phyloP scores from a whole-genome alignment of 306 rosid species.

The Quercus dentata region DNA sequence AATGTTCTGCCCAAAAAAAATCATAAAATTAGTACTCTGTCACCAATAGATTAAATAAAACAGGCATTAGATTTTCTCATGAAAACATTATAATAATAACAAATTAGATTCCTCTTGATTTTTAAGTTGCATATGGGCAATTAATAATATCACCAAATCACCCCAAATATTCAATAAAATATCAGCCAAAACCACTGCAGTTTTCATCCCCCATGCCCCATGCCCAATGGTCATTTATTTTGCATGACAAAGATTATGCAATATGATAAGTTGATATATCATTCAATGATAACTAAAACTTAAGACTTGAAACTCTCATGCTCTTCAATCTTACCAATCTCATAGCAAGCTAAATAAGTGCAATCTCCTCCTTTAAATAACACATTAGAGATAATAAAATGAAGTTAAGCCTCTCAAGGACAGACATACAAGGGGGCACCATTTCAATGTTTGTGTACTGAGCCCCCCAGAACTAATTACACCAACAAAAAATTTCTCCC shows the following conservation, averaged over 20 bases:
- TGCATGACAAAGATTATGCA: neutral
- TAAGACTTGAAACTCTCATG: neutral
- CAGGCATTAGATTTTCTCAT: constrained; percentile 8
- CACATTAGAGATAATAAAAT: neutral
- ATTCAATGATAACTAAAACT: neutral
- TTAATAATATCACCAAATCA: constrained; percentile 17
- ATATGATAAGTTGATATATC: neutral
- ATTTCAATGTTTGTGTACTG: neutral
- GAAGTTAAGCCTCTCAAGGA: neutral
- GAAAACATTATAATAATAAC: neutral
- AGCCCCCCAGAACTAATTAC: neutral
- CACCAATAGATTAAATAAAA: constrained; percentile 5
- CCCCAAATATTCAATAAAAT: neutral
- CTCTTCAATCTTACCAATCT: neutral
- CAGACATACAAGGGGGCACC: neutral
- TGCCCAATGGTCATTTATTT: neutral
- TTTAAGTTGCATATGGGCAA: neutral
- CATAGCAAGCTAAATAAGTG: neutral
- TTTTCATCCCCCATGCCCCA: neutral
- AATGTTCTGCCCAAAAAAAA: constrained; percentile 52
- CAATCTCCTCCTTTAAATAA: neutral
- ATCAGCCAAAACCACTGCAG: neutral
- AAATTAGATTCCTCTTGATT: neutral
- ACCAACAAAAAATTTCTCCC: neutral
- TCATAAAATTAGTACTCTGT: constrained; percentile 24